Conservation (phyloP, 2,329 filamentous ascomycete genomes). For the Neonectria hederae region DNA sequence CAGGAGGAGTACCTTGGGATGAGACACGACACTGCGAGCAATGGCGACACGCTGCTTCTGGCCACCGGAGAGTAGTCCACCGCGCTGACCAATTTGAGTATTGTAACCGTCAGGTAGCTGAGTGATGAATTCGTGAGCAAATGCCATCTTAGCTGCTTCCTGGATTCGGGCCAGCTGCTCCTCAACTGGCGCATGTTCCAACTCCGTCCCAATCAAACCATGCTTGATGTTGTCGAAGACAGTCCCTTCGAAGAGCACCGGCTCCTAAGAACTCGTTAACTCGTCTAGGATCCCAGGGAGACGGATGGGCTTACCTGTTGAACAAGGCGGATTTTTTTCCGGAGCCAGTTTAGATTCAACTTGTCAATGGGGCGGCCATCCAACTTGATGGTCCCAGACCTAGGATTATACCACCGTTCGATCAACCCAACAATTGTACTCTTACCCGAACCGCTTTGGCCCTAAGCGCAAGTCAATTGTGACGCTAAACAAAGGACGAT, state of each 20-base stretch:
- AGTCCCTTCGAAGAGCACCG: conserved; percentile 55
- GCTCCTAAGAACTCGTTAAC: conserved; percentile 45
- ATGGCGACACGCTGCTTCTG: conserved; percentile 74
- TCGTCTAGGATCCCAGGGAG: background rate
- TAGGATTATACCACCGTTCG: conserved; percentile 52
- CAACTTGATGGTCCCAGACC: conserved; percentile 47
- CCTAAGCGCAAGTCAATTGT: conserved; percentile 31
- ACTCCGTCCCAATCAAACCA: conserved; percentile 56
- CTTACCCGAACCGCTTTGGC: conserved; percentile 51
- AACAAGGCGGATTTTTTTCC: conserved; percentile 50
- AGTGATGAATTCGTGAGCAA: conserved; percentile 61
- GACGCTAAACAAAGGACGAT: background rate
- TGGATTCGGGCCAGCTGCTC: conserved; percentile 55
- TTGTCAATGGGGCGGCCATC: conserved; percentile 47
- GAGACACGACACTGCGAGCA: conserved; percentile 68
- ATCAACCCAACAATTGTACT: conserved; percentile 52
- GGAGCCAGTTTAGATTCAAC: conserved; percentile 52
- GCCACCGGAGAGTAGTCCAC: conserved; percentile 72
- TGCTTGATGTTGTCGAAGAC: conserved; percentile 66
- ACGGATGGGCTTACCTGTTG: conserved; percentile 40
- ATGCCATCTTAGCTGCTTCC: conserved; percentile 59
- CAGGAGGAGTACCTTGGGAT: conserved; percentile 70
- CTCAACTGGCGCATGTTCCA: conserved; percentile 50
- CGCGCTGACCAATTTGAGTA: conserved; percentile 69
- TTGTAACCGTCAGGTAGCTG: conserved; percentile 58